Base-by-base conservation (phyloP, 2,329 filamentous ascomycete species). In the Lasiodiplodia sp. region DNA sequence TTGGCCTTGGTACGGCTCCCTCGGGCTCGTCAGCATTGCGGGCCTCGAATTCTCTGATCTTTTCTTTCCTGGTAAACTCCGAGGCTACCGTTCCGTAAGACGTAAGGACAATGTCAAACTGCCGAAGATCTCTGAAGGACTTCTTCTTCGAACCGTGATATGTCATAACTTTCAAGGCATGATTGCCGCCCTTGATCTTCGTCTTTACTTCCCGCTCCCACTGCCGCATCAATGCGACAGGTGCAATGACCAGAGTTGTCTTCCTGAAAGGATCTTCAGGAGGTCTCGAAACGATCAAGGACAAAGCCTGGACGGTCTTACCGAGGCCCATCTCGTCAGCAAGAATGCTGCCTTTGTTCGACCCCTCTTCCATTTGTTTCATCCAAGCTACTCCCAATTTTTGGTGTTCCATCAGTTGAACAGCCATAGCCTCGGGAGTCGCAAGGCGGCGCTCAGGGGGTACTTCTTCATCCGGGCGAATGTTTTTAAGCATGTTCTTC, bases 21-120 rank as follows among this genome's bases (percentile, higher is more conserved):
- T 97, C 81, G 97, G 97, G 0, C 92, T 94, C 70, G 97, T 85
- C 68, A 21, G 47, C 25, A 97, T 95, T 77, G 97, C 97, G 84
- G 97, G 97, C 0, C 93, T 94, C 6, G 94, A 94, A 68, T 93
- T 93, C 90, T 93, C 97, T 78, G 12, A 70, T 52, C 11, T 25
- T 23, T 34, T 69, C 65, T 23, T 65, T 64, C 25, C 21, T 63
- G 49, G 38, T 34, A n/a, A 52, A 63, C 23, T 68, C 67, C 23
- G 67, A 56, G 18, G 67, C 87, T 23, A 96, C 78, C 0, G 89
- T 93, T 23, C 91, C 92, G 73, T 91, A 96, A 0, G 92, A 94
- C 0, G 92, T 95, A 40, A 96, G 81, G 7, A 96, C 90, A 34
- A 95, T 87, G 75, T 96, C 92, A 73, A 87, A 91, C 3, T 82